Evolutionary conservation across 2,329 filamentous ascomycete species (phyloP).

Genomic region (Beauveria caledonica): DNA sequence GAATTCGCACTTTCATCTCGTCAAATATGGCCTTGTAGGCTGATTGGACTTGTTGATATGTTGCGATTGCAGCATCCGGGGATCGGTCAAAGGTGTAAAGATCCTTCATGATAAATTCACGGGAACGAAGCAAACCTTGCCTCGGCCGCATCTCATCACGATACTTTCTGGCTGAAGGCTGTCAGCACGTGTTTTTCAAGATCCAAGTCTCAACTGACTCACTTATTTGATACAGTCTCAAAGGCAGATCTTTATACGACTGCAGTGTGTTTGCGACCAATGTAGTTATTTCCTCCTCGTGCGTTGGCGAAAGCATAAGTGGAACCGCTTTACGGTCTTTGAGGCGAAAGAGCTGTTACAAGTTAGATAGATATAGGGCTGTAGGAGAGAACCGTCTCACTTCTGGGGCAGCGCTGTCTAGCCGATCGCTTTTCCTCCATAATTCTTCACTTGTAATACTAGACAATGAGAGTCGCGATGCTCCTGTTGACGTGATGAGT

Average conservation of each 20-base stretch:
- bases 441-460: slow-evolving; percentile 77
- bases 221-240: slow-evolving; percentile 88
- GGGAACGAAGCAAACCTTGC: slow-evolving; percentile 76
- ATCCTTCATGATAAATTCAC: slow-evolving; percentile 97
- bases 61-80: slow-evolving; percentile 59
- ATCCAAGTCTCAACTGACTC: slow-evolving; percentile 21
- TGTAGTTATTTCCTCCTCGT: slow-evolving; percentile 91
- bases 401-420: slow-evolving; percentile 66
- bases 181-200: slow-evolving; percentile 14
- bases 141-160: slow-evolving; percentile 85
- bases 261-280: slow-evolving; percentile 65
- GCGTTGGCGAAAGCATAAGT: slow-evolving; percentile 81
- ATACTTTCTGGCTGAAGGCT: slow-evolving; percentile 68
- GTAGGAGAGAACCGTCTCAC: slow-evolving; percentile 32
- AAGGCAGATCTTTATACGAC: slow-evolving; percentile 78
- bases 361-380: slow-evolving; percentile 16
- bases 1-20: slow-evolving; percentile 72
- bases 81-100: slow-evolving; percentile 87
- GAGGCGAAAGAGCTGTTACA: slow-evolving; percentile 64
- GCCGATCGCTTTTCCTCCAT: slow-evolving; percentile 76
- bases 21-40: slow-evolving; percentile 73
- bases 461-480: slow-evolving; percentile 75
- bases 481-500: slow-evolving; percentile 38
- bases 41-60: slow-evolving; percentile 65
- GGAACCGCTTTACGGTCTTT: slow-evolving; percentile 66